Percentiles rank a stretch among this genome's conserved stretches.
phyloP scores from a whole-genome alignment of 2,329 filamentous ascomycete genomes.

The Calycina herbarum region DNA sequence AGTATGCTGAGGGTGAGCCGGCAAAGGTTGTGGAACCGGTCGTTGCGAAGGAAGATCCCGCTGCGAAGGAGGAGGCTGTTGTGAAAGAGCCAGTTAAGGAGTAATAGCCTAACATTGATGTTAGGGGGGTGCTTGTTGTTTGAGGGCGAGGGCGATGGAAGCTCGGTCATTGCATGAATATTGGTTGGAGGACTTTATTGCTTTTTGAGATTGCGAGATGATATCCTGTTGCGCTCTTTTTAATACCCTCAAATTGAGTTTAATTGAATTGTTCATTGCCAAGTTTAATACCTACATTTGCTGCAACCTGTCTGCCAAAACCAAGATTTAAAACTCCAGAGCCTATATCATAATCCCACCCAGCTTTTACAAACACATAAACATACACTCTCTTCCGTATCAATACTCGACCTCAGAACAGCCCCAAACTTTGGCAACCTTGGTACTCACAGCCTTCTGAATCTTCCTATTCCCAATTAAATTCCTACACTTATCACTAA shows the following conservation, averaged over 20 bases:
- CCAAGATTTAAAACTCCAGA: not conserved
- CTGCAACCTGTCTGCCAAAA: not conserved
- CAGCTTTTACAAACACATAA: conserved; percentile 2
- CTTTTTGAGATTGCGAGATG: conserved; percentile 4
- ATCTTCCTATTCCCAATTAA: conserved; percentile 70
- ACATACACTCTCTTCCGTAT: not conserved
- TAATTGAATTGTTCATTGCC: not conserved
- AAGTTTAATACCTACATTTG: not conserved
- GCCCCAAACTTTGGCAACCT: conserved; percentile 73
- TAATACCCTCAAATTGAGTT: not conserved
- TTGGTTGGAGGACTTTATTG: not conserved
- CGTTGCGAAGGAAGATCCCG: not conserved
- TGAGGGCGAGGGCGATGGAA: not conserved
- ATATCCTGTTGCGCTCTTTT: conserved; percentile 4
- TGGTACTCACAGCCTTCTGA: conserved; percentile 62
- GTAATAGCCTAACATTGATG: not conserved
- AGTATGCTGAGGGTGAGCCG: conserved; percentile 25
- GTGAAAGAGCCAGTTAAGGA: not conserved
- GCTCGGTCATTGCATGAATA: not conserved
- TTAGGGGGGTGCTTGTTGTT: not conserved
- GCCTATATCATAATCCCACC: not conserved
- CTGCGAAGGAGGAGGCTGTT: not conserved
- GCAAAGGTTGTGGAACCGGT: not conserved
- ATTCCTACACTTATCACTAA: conserved; percentile 55
- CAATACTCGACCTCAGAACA: conserved; percentile 5